These are phyloP conservation scores for Alternaria dauci DNA, from an alignment of 2,329 filamentous ascomycete genomes.

Conservation along the genomic window DNA sequence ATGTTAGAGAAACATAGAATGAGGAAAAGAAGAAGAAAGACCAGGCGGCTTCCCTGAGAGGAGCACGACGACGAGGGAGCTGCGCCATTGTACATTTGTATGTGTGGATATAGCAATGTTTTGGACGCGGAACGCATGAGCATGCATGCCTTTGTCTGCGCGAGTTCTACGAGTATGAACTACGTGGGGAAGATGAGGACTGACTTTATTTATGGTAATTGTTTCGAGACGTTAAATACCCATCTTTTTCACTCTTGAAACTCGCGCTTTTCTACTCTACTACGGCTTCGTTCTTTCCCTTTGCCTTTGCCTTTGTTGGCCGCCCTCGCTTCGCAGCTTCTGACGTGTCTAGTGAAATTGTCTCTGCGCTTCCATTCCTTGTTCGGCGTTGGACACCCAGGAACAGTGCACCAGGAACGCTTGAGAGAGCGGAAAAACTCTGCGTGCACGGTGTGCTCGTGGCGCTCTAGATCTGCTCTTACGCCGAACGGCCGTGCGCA, in stretches of 20 bases:
- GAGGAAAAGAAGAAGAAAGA: background rate
- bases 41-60: background rate
- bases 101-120: background rate
- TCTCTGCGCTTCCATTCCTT: constrained; percentile 5
- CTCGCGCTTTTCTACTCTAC: background rate
- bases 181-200: background rate
- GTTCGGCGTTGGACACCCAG: background rate
- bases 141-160: background rate
- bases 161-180: background rate
- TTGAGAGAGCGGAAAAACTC: too few species aligned
- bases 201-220: too few species aligned
- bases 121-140: background rate
- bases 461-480: too few species aligned
- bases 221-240: background rate
- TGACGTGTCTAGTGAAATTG: constrained; percentile 1
- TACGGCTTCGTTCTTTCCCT: background rate
- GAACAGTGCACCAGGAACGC: background rate
- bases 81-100: background rate
- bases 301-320: too few species aligned
- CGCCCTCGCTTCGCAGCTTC: background rate
- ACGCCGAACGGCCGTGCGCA: too few species aligned
- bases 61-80: background rate
- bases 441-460: too few species aligned
- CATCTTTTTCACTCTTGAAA: background rate
- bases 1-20: background rate